Evolutionary conservation across 179 eudicot genomes (phyloP).

Genomic region (Spinacia oleracea): DNA sequence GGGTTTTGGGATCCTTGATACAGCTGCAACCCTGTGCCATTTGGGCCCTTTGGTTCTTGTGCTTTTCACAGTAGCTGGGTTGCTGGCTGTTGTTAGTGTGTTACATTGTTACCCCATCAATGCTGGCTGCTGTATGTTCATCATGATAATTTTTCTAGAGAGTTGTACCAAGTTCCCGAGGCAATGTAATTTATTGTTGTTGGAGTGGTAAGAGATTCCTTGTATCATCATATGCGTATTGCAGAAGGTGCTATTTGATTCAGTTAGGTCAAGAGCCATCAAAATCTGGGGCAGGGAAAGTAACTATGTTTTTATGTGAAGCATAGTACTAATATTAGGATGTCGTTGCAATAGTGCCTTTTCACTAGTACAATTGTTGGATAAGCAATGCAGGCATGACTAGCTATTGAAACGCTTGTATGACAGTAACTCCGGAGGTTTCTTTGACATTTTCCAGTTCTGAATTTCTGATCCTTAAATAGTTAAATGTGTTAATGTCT

Average conservation of each 20-base stretch:
- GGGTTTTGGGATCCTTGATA: neutral
- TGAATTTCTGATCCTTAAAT: too few relatives aligned
- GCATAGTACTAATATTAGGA: neutral
- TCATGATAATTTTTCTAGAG: neutral
- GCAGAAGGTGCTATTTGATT: neutral
- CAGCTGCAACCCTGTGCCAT: neutral
- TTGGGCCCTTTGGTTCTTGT: neutral
- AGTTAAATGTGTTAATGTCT: neutral
- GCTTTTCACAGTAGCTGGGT: neutral
- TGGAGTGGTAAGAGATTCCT: neutral
- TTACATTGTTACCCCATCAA: too few relatives aligned
- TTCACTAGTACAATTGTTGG: neutral
- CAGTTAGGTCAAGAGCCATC: neutral
- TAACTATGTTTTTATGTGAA: neutral
- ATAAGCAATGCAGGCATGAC: neutral
- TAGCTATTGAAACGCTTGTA: neutral
- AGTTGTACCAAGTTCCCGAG: neutral
- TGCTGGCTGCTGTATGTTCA: neutral
- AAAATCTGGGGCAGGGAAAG: neutral
- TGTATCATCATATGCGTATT: neutral
- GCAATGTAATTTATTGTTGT: neutral
- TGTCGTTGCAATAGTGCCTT: neutral
- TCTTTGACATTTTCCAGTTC: neutral
- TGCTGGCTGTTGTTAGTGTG: constrained; percentile 1
- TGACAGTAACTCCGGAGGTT: neutral